A percentile compares a stretch with the other conserved stretches of the same genome.
These are phyloP conservation scores for Kwoniella newhampshirensis DNA, from an alignment of 768 basidiomycete species.

Conservation along the genomic window DNA sequence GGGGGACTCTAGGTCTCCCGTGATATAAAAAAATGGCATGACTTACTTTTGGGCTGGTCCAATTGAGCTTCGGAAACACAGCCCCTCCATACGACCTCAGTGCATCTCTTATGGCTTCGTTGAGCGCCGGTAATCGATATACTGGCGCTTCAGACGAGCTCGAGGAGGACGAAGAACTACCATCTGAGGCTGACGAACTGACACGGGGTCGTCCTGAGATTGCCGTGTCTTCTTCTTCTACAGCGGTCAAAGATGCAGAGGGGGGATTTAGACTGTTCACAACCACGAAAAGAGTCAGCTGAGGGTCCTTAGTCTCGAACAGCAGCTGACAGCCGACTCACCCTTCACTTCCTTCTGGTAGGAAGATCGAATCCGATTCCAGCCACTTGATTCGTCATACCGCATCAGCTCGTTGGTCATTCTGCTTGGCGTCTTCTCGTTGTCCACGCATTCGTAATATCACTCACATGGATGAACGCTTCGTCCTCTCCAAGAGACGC, in stretches of 20 bases:
- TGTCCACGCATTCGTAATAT: not conserved
- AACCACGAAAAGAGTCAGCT: not conserved
- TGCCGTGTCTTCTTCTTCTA: not conserved
- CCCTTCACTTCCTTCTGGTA: constrained; percentile 39
- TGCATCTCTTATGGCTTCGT: constrained; percentile 65
- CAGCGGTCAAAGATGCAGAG: not conserved
- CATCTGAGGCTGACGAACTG: constrained; percentile 5
- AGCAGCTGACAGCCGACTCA: constrained; percentile 11
- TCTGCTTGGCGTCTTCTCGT: not conserved
- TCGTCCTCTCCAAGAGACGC: constrained; percentile 32
- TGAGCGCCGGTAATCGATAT: constrained; percentile 75
- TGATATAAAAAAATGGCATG: too few species aligned
- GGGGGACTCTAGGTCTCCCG: too few species aligned
- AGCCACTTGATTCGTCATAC: constrained; percentile 34
- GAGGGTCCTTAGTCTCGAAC: too few species aligned
- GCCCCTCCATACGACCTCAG: constrained; percentile 68
- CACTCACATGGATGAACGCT: constrained; percentile 36
- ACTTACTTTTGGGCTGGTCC: constrained; percentile 83
- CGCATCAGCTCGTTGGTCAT: constrained; percentile 4
- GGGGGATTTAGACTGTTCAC: not conserved
- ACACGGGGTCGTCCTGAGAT: not conserved
- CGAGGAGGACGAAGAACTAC: constrained; percentile 17
- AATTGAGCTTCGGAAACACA: constrained; percentile 95
- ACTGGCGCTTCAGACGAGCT: constrained; percentile 22
- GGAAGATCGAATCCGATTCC: constrained; percentile 41